Evolutionary conservation across 352 stramenopile genomes (phyloP).

Genomic region (Phytopythium ostracodes): DNA sequence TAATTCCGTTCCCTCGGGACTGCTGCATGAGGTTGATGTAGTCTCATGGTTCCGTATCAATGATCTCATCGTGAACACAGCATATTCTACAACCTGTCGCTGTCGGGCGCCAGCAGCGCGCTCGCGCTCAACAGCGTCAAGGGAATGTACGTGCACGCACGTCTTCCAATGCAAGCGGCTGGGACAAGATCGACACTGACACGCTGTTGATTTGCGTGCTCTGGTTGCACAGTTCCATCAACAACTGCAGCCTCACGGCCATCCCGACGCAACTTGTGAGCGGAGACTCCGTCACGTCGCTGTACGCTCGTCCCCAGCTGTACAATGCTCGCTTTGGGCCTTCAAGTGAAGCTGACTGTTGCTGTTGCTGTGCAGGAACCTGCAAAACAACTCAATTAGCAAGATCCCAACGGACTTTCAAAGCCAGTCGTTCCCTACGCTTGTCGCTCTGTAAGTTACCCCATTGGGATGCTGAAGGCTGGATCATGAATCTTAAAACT

Average conservation of each 20-base stretch:
- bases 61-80: not conserved
- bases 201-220: constrained; percentile 1
- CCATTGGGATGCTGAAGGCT: no score
- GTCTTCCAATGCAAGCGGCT: not conserved
- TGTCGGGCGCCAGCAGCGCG: constrained; percentile 45
- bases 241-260: constrained; percentile 62
- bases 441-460: constrained; percentile 45
- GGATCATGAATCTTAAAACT: no score
- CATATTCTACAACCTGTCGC: constrained; percentile 35
- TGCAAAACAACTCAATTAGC: constrained; percentile 40
- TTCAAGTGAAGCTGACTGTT: not conserved
- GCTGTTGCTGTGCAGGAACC: constrained; percentile 18
- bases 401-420: constrained; percentile 32
- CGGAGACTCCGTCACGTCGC: constrained; percentile 35
- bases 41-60: not conserved
- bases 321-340: not conserved
- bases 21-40: not conserved
- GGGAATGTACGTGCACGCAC: constrained; percentile 35
- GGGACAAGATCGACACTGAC: not conserved
- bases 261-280: constrained; percentile 49
- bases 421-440: constrained; percentile 30
- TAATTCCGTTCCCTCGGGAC: not conserved
- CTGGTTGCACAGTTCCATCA: constrained; percentile 36
- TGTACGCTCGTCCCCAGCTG: constrained; percentile 15
- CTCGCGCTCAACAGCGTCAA: constrained; percentile 46